Evolutionary conservation across 495 filamentous ascomycete species (phyloP), one percentile per base, ranked within the genome.

Genomic region (Trichoderma asperelloides): DNA sequence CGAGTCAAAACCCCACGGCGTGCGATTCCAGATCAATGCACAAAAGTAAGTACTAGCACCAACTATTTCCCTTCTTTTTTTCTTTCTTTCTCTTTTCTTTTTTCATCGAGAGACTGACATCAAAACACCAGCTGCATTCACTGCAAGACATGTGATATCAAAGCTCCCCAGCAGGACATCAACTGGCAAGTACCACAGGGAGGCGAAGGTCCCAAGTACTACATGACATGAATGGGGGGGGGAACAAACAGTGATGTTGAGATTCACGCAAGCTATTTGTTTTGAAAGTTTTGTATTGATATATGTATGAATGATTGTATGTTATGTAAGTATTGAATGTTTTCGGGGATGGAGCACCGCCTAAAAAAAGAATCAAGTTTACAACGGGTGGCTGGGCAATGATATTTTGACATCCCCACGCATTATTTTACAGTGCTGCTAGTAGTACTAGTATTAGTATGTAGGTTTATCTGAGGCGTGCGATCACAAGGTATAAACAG

Each of bases 61-160:
- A 16, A 18, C 60, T 51, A 12, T 66, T 23, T 27, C 16, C 41
- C 28, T 55, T 63, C 55, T 49, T 33, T 45, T 64, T 13, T 65
- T 12, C 62, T 70, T 45, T 13, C 41, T 13, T 41, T 64, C 65
- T 41, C 21, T 70, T 57, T 16, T 25, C 27, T 33, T 65, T 37
- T 45, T 37, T 18, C 16, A 28, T 23, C 13, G 11, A 23, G 30
- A 15, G 63, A 41, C 64, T 65, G 51, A 65, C 27, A 16, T 13
- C 7, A 11, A 8, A 25, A 51, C 23, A 21, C 27, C 39, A 96
- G 93, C 77, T 99, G 95, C 76, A 95, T 99, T 66, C 95, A 99
- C 78, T 99, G 95, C 82, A 99, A 99, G 85, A 98, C 95, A 3
- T 99, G 95, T 74, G 95, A 99, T 78, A 98, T 99, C 77, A 99